Base-by-base conservation (phyloP, 345 rosid genomes). In the Murraya paniculata region DNA sequence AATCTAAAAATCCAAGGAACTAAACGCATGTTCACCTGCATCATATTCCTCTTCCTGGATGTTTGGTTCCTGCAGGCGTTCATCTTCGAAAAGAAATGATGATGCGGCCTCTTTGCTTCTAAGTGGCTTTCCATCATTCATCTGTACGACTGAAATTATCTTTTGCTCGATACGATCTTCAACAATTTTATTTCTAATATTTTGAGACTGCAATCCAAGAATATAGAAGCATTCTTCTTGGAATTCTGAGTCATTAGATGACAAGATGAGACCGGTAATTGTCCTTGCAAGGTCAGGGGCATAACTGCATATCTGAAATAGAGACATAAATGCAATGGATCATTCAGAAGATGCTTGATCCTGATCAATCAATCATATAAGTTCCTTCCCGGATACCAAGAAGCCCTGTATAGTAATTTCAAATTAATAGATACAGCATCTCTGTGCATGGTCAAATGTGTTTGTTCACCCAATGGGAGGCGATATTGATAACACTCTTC, bases 201-300 rank as follows among this genome's bases (percentile, higher is more conserved):
- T 88, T 71, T 80, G 80, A 25, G 82, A 74, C 76, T 82, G 87
- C 79, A 90, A 82, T 7, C 97, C 97, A 59, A 96, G 92, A 83
- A 96, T 85, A 57, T 91, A 85, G 60, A 90, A 56, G 81, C 99
- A 96, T 83, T 96, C 94, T 78, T 80, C 90, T 88, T 82, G 92
- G 79, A 94, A 92, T 60, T 90, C 88, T 16, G 79, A 30, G 81
- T 94, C 97, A 25, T 85, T 82, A 9, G 97, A 94, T 36, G 94
- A 87, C 82, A 88, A 72, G 65, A 96, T 88, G 72, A 96, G 91
- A 73, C 95, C 93, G 45, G 97, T 86, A 57, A 91, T 82, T 75
- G 97, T 87, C 82, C 86, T 94, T 77, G 99, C 94, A 74, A 96
- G 95, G 84, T 88, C 97, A 79, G 99, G 97, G 57, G 91, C 98